phyloP scores from a whole-genome alignment of 225 moss, liverwort and hornwort genomes.

The Antitrichia curtipendula region DNA sequence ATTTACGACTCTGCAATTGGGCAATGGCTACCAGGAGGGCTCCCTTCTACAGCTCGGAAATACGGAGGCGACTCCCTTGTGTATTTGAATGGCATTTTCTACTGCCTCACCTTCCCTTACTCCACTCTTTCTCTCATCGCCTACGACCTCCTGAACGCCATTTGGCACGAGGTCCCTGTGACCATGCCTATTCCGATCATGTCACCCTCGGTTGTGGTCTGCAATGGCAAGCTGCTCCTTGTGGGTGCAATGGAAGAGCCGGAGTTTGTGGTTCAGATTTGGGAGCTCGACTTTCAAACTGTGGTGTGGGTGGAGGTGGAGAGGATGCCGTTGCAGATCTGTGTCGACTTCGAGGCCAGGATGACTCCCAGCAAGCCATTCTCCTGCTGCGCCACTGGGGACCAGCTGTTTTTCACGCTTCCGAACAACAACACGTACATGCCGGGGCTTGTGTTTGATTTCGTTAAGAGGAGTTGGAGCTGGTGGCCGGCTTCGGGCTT shows the following conservation, averaged over 20 bases:
- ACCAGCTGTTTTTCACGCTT: constrained; percentile 19
- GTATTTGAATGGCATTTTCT: constrained; percentile 26
- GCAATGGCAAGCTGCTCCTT: background rate
- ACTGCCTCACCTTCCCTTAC: constrained; percentile 42
- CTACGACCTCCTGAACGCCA: constrained; percentile 4
- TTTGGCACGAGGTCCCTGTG: constrained; percentile 30
- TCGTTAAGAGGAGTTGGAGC: background rate
- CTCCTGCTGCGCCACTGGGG: constrained; percentile 14
- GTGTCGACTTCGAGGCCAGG: constrained; percentile 11
- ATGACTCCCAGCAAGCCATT: constrained; percentile 33
- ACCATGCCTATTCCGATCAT: constrained; percentile 38
- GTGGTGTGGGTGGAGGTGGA: constrained; percentile 24
- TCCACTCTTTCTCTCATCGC: constrained; percentile 36
- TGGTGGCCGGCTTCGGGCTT: constrained; percentile 32
- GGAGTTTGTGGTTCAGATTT: constrained; percentile 12
- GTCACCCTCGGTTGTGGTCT: constrained; percentile 30
- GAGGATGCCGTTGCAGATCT: constrained; percentile 17
- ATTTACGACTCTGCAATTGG: constrained; percentile 26
- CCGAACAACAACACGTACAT: constrained; percentile 2
- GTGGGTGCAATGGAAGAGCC: constrained; percentile 18
- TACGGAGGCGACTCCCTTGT: constrained; percentile 22
- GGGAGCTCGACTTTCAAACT: constrained; percentile 7
- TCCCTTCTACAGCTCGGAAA: constrained; percentile 7
- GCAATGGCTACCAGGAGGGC: constrained; percentile 10
- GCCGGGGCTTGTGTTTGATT: constrained; percentile 10